Evolutionary conservation across 2,329 filamentous ascomycete species (phyloP).

Genomic region (Venturia oleaginea): DNA sequence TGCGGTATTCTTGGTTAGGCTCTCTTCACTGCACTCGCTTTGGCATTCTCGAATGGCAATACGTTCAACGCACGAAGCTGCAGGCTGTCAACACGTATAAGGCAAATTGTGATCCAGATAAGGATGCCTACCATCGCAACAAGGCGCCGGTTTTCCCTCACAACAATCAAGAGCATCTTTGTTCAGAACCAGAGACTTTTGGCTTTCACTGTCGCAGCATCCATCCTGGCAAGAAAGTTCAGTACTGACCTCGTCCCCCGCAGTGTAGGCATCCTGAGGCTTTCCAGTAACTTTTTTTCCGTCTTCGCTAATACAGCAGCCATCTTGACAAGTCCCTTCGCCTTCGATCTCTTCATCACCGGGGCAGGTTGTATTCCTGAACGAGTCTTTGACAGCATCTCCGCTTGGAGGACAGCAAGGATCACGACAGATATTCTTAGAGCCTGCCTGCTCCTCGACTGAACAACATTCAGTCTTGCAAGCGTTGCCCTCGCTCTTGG

Average conservation of each 20-base stretch:
- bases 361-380: neutral
- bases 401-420: neutral
- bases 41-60: neutral
- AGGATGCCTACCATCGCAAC: neutral
- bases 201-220: no score
- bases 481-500: neutral
- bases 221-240: no score
- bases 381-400: neutral
- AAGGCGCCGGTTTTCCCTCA: neutral
- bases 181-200: no score
- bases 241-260: neutral
- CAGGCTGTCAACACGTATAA: neutral
- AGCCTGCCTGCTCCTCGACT: neutral
- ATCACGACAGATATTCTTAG: neutral
- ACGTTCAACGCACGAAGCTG: neutral
- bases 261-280: neutral
- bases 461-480: neutral
- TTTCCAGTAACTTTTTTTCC: neutral
- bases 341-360: neutral
- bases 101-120: neutral
- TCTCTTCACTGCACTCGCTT: neutral
- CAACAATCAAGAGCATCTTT: neutral
- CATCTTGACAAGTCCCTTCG: neutral
- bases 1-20: neutral
- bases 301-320: neutral